Evolutionary conservation across 495 filamentous ascomycete genomes (phyloP).

Genomic region (Aspergillus olivimuriae): DNA sequence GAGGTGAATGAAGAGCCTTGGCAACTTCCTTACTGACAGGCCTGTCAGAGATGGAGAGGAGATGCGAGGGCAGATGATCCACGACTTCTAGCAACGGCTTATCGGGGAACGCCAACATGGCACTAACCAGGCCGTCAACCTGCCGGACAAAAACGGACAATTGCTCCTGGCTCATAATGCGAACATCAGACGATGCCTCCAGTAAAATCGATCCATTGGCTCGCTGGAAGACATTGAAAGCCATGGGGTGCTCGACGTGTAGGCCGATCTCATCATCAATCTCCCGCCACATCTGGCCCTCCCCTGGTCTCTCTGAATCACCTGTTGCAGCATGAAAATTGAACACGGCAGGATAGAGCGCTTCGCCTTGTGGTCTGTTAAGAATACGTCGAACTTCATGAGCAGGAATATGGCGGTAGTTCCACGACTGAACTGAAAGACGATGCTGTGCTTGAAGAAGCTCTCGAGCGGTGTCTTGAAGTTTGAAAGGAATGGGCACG

Average conservation of each 20-base stretch:
- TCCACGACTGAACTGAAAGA: constrained; percentile 18
- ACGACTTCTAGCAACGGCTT: constrained; percentile 12
- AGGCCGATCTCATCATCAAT: constrained; percentile 22
- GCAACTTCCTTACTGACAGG: constrained; percentile 11
- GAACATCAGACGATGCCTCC: constrained; percentile 20
- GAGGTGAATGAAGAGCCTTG: constrained; percentile 15
- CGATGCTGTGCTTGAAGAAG: constrained; percentile 18
- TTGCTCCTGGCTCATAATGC: constrained; percentile 20
- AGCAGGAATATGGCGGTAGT: constrained; percentile 22
- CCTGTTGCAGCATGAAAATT: constrained; percentile 18
- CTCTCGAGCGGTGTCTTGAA: constrained; percentile 13
- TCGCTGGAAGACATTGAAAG: constrained; percentile 23
- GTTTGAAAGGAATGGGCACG: constrained; percentile 25
- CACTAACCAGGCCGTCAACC: constrained; percentile 20
- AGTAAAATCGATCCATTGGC: constrained; percentile 12
- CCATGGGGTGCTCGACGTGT: constrained; percentile 31
- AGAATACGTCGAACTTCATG: constrained; percentile 23
- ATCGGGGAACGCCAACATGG: constrained; percentile 22
- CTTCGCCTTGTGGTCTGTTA: constrained; percentile 15
- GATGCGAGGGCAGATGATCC: constrained; percentile 10
- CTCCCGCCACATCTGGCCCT: constrained; percentile 14
- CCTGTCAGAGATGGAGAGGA: constrained; percentile 21
- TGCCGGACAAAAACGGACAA: constrained; percentile 24
- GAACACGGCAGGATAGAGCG: constrained; percentile 29
- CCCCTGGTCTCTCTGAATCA: neutral